Evolutionary conservation across 352 stramenopile genomes (phyloP).

Genomic region (Globisporangium camurandrum): DNA sequence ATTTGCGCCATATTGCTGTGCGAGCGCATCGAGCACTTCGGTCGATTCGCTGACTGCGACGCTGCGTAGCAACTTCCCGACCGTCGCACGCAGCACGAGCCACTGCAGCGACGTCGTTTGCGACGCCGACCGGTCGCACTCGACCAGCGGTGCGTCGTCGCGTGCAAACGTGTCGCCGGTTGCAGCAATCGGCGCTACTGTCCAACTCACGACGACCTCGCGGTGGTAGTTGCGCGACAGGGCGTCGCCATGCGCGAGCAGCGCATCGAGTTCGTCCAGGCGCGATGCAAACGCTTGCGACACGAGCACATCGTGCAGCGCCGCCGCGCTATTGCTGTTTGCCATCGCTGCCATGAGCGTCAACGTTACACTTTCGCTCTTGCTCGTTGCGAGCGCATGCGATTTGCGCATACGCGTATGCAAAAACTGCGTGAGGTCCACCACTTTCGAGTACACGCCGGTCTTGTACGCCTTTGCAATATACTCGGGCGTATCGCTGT

Average conservation of each 20-base stretch:
- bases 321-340: constrained; percentile 22
- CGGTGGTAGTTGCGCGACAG: constrained; percentile 78
- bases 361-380: constrained; percentile 50
- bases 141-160: constrained; percentile 31
- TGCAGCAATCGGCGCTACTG: constrained; percentile 22
- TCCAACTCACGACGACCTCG: constrained; percentile 72
- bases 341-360: constrained; percentile 43
- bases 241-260: constrained; percentile 20
- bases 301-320: constrained; percentile 40
- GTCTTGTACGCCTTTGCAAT: constrained; percentile 70
- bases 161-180: constrained; percentile 31
- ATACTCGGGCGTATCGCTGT: constrained; percentile 71
- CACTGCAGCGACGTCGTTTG: constrained; percentile 37
- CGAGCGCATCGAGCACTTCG: constrained; percentile 17
- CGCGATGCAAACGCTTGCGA: constrained; percentile 33
- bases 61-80: constrained; percentile 40
- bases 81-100: constrained; percentile 50
- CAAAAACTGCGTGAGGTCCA: constrained; percentile 78
- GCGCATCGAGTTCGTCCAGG: constrained; percentile 28
- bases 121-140: constrained; percentile 65
- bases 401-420: constrained; percentile 69
- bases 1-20: constrained; percentile 22
- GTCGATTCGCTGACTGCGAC: constrained; percentile 20
- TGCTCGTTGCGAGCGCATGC: constrained; percentile 62
- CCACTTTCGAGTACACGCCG: constrained; percentile 79